A percentile compares a stretch with the other conserved stretches of the same genome.
phyloP scores from a whole-genome alignment of 1,284 basidiomycete genomes.

The Termitomyces sp. region DNA sequence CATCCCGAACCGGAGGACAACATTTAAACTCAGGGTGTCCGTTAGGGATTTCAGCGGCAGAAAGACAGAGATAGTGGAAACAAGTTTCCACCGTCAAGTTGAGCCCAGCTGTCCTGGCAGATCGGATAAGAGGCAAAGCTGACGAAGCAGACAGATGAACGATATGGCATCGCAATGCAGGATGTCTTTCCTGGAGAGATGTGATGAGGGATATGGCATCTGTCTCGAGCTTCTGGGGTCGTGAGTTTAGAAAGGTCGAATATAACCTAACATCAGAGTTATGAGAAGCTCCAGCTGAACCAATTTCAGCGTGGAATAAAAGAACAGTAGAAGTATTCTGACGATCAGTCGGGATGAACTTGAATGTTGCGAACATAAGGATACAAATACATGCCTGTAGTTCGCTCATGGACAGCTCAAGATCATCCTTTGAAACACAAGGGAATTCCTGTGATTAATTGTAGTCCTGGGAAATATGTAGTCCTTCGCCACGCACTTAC shows the following conservation, averaged over 20 bases:
- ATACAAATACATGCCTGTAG: conserved; percentile 52
- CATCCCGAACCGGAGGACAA: conserved; percentile 86
- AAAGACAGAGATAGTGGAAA: conserved; percentile 85
- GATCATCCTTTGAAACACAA: conserved; percentile 68
- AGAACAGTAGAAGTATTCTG: conserved; percentile 67
- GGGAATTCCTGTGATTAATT: conserved; percentile 76
- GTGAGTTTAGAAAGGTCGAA: conserved; percentile 77
- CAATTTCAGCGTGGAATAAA: conserved; percentile 87
- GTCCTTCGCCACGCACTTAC: conserved; percentile 39
- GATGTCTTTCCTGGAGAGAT: conserved; percentile 55
- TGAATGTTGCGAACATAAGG: not conserved
- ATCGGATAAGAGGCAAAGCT: conserved; percentile 71
- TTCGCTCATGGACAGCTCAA: conserved; percentile 66
- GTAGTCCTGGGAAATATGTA: not conserved
- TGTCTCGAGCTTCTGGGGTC: conserved; percentile 74
- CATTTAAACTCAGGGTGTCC: conserved; percentile 86
- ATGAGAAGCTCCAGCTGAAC: conserved; percentile 6
- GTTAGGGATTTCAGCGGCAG: conserved; percentile 59
- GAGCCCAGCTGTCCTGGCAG: conserved; percentile 58
- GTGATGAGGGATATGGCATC: conserved; percentile 77
- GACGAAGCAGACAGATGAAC: conserved; percentile 86
- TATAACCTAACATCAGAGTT: conserved; percentile 54
- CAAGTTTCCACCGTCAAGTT: conserved; percentile 89
- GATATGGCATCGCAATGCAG: conserved; percentile 79
- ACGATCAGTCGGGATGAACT: not conserved